phyloP scores from a whole-genome alignment of 116 monocot genomes.

The Zostera marina region DNA sequence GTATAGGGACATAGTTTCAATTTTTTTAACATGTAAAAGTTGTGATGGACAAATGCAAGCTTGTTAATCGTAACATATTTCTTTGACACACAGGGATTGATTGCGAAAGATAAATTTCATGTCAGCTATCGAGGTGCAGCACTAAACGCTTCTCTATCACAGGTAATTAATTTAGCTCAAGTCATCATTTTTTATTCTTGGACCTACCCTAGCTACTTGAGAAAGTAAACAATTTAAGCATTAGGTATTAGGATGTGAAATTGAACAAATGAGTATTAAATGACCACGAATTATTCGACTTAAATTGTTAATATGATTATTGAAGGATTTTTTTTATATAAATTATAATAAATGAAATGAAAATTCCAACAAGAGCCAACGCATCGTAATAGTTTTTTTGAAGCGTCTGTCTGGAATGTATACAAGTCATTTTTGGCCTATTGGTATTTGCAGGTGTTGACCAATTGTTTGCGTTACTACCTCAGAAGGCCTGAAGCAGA shows the following conservation, averaged over 20 bases:
- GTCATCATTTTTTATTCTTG: constrained; percentile 6
- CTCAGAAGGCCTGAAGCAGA: constrained; percentile 26
- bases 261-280: too few species aligned
- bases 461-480: constrained; percentile 24
- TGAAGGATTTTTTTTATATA: too few species aligned
- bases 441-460: constrained; percentile 14
- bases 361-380: too few species aligned
- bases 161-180: constrained; percentile 21
- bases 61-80: neutral
- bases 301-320: too few species aligned
- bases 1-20: neutral
- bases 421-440: neutral
- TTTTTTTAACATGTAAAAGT: neutral
- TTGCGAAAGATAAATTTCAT: constrained; percentile 89
- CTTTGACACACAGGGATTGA: constrained; percentile 40
- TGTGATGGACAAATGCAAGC: neutral
- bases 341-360: too few species aligned
- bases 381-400: too few species aligned
- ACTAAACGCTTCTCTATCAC: constrained; percentile 45
- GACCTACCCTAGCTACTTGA: constrained; percentile 5
- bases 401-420: too few species aligned
- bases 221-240: neutral
- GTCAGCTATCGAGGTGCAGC: constrained; percentile 86
- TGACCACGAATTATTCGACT: too few species aligned
- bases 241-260: neutral